Conservation (phyloP, 2,329 filamentous ascomycete genomes). For the Colletotrichum tropicale region DNA sequence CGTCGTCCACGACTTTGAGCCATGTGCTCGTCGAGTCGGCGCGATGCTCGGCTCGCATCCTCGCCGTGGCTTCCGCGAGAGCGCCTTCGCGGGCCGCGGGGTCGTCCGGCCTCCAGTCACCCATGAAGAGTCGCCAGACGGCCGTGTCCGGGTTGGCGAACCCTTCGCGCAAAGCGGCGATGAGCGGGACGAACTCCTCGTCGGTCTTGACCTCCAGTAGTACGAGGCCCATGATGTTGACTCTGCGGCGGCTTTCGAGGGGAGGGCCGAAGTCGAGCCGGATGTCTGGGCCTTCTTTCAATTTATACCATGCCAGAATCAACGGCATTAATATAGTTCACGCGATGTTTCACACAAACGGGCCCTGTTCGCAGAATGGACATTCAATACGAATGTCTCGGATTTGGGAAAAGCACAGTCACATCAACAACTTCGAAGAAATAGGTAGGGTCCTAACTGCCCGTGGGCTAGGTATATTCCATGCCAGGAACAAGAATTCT, state of each 20-base stretch:
- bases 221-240: background rate
- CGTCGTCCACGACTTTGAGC: constrained; percentile 39
- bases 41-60: background rate
- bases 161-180: background rate
- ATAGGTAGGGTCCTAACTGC: background rate
- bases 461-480: constrained; percentile 15
- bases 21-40: constrained; percentile 33
- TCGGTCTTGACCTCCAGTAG: background rate
- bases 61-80: background rate
- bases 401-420: background rate
- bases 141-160: background rate
- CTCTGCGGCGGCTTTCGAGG: background rate
- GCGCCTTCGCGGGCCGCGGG: background rate
- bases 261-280: background rate
- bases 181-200: background rate
- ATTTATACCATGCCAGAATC: background rate
- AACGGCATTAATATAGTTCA: background rate
- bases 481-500: background rate
- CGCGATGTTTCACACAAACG: background rate
- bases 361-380: background rate
- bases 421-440: background rate
- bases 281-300: background rate
- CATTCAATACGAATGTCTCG: background rate
- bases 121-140: background rate
- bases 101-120: background rate